Evolutionary conservation across 2,329 filamentous ascomycete species (phyloP).

Genomic region (Myriangium duriaei): DNA sequence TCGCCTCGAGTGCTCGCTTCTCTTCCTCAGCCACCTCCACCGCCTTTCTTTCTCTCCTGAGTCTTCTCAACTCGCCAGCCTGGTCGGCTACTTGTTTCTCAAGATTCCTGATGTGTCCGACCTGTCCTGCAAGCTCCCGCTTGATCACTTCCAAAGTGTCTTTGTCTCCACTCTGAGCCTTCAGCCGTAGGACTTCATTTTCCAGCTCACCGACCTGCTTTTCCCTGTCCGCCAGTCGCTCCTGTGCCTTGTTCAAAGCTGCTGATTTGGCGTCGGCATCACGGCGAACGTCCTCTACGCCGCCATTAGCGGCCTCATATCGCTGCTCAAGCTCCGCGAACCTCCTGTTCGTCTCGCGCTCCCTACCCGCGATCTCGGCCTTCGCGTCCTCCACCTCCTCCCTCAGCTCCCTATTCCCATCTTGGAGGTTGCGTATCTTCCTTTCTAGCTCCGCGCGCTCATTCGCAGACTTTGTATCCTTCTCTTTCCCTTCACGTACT

Average conservation of each 20-base stretch:
- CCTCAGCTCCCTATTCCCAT: constrained; percentile 58
- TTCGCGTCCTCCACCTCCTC: constrained; percentile 78
- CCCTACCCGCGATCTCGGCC: constrained; percentile 56
- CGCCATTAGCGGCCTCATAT: constrained; percentile 44
- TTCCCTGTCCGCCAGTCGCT: constrained; percentile 57
- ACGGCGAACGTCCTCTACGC: constrained; percentile 43
- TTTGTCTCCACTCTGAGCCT: constrained; percentile 73
- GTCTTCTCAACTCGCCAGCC: constrained; percentile 62
- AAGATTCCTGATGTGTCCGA: constrained; percentile 75
- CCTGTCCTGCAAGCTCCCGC: constrained; percentile 78
- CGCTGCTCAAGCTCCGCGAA: constrained; percentile 49
- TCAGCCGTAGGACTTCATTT: constrained; percentile 69
- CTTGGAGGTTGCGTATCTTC: constrained; percentile 44
- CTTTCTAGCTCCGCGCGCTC: constrained; percentile 44
- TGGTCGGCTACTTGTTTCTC: constrained; percentile 75
- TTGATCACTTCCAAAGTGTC: constrained; percentile 79
- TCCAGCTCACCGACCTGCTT: constrained; percentile 61
- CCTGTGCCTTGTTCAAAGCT: constrained; percentile 48
- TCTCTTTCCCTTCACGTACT: constrained; percentile 41
- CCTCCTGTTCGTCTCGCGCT: constrained; percentile 51
- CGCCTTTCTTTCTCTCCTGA: constrained; percentile 72
- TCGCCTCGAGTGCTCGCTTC: constrained; percentile 70
- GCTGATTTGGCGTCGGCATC: constrained; percentile 46
- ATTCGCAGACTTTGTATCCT: constrained; percentile 41
- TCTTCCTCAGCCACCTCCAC: constrained; percentile 92